A percentile compares a stretch with the other conserved stretches of the same genome.
Conservation (phyloP, 23 red algal genomes). For the Gracilariopsis chorda region DNA sequence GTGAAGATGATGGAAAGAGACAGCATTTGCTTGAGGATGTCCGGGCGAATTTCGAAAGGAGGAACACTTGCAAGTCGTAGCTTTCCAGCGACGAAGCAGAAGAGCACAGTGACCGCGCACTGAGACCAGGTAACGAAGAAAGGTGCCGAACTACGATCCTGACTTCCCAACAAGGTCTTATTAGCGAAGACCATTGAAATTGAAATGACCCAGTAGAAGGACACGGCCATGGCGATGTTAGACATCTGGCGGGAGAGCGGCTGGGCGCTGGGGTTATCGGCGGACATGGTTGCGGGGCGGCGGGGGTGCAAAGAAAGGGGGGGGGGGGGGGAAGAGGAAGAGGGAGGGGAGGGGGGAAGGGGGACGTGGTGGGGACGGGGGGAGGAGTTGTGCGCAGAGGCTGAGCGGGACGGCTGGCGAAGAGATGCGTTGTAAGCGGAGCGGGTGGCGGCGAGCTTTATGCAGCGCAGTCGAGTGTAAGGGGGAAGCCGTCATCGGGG, state of each 20-base stretch:
- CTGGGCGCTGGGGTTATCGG: conserved; percentile 7
- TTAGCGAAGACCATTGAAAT: conserved; percentile 97
- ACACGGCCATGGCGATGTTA: conserved; percentile 77
- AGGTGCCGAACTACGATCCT: conserved; percentile 69
- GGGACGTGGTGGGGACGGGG: not conserved
- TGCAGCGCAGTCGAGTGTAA: no score
- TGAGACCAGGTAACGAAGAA: conserved; percentile 98
- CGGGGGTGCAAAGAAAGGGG: not conserved
- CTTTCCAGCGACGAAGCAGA: conserved; percentile 61
- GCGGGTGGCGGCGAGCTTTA: no score
- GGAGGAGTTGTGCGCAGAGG: no score
- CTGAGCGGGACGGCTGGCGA: no score
- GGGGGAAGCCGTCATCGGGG: no score
- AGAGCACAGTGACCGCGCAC: conserved; percentile 78
- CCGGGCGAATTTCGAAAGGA: conserved; percentile 70
- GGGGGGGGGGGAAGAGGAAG: not conserved
- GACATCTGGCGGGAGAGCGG: conserved; percentile 55
- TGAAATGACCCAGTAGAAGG: conserved; percentile 94
- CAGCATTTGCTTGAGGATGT: conserved; percentile 74
- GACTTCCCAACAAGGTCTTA: conserved; percentile 78
- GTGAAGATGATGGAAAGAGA: conserved; percentile 88
- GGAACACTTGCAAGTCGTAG: conserved; percentile 65
- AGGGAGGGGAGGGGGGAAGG: not conserved
- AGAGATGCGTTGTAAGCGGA: no score
- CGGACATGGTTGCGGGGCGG: not conserved